Conservation (phyloP, 2,329 filamentous ascomycete species). For the Corinectria fuckeliana region DNA sequence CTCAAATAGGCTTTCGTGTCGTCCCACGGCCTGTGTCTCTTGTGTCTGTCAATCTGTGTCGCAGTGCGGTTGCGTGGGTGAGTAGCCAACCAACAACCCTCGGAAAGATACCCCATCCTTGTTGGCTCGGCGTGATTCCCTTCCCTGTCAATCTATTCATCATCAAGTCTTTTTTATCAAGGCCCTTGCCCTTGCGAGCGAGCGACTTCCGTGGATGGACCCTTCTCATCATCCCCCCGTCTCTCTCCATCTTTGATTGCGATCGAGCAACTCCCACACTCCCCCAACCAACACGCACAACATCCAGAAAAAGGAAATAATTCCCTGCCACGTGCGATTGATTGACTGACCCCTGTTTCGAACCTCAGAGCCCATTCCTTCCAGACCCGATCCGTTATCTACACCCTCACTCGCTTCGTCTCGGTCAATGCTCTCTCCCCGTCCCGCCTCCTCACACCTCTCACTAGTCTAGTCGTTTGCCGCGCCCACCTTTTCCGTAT, state of each 20-base stretch:
- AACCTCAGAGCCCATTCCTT: constrained; percentile 8
- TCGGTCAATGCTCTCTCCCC: not conserved
- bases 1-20: constrained; percentile 19
- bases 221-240: not conserved
- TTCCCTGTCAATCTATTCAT: too few species aligned
- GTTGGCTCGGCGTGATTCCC: not conserved
- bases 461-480: not conserved
- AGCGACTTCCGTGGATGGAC: too few species aligned
- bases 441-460: not conserved
- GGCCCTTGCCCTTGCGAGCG: too few species aligned
- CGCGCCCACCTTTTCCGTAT: not conserved
- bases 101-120: too few species aligned
- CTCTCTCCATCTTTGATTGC: too few species aligned
- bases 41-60: too few species aligned
- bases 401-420: not conserved
- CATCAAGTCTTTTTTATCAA: too few species aligned
- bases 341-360: not conserved
- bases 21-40: too few species aligned
- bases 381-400: constrained; percentile 18
- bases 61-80: too few species aligned
- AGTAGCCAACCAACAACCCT: too few species aligned
- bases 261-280: not conserved
- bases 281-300: not conserved
- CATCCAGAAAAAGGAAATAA: not conserved
- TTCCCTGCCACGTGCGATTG: constrained; percentile 13